Percentiles rank a stretch among this genome's conserved stretches.
These are phyloP conservation scores for Isatis tinctoria DNA, from an alignment of 345 rosid genomes.

Conservation along the genomic window DNA sequence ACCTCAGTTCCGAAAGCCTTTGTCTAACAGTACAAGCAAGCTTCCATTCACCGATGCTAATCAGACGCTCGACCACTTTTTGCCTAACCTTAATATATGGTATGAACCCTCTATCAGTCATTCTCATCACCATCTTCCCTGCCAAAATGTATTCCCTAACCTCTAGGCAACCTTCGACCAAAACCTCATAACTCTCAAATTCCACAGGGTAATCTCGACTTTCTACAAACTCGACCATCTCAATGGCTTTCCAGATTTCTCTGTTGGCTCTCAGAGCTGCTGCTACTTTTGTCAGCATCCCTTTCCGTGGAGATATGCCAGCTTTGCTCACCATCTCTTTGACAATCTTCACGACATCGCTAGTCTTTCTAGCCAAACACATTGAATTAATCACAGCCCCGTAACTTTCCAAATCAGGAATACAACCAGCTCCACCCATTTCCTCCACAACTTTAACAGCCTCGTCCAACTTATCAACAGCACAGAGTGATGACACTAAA, in stretches of 20 bases:
- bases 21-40: conserved; percentile 68
- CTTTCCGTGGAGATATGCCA: conserved; percentile 62
- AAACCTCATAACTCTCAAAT: conserved; percentile 57
- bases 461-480: conserved; percentile 60
- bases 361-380: conserved; percentile 53
- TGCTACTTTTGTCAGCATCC: conserved; percentile 50
- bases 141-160: conserved; percentile 63
- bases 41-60: conserved; percentile 51
- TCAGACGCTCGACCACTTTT: conserved; percentile 64
- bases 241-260: conserved; percentile 63
- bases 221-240: conserved; percentile 69
- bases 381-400: conserved; percentile 47
- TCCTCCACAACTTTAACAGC: conserved; percentile 60
- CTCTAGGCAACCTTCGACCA: conserved; percentile 68
- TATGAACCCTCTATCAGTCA: conserved; percentile 77
- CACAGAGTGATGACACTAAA: conserved; percentile 58
- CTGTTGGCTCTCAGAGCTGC: conserved; percentile 59
- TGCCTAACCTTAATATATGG: conserved; percentile 71
- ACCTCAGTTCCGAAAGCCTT: conserved; percentile 52
- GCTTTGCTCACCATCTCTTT: conserved; percentile 70
- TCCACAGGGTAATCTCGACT: conserved; percentile 48
- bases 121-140: conserved; percentile 57
- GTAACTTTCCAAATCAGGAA: conserved; percentile 74
- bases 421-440: conserved; percentile 54
- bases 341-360: conserved; percentile 48